phyloP scores from a whole-genome alignment of 305 asterid species.

The Fraxinus baroniana region DNA sequence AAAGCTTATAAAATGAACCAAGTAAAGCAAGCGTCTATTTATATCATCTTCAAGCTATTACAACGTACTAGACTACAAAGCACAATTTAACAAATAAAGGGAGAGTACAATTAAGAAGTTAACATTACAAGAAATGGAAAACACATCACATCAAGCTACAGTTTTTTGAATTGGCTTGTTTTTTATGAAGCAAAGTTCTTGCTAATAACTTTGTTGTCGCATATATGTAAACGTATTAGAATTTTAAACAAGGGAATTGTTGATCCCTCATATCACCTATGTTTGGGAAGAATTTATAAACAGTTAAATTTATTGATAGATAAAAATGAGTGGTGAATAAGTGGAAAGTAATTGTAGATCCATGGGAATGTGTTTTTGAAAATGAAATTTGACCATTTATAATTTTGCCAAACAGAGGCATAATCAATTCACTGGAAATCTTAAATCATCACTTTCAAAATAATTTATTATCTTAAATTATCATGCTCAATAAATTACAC shows the following conservation, averaged over 20 bases:
- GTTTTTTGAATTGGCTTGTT: not conserved
- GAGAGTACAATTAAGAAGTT: not conserved
- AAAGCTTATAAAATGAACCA: not conserved
- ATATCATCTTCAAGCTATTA: conserved; percentile 13
- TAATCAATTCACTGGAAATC: not conserved
- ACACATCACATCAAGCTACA: not conserved
- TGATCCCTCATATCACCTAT: not conserved
- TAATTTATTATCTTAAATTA: conserved; percentile 7
- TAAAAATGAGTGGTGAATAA: not conserved
- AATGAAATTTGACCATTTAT: not conserved
- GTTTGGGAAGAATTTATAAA: not conserved
- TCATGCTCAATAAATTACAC: conserved; percentile 7
- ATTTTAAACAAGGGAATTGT: conserved; percentile 1
- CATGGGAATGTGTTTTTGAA: not conserved
- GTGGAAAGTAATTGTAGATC: no score
- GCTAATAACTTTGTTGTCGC: conserved; percentile 1
- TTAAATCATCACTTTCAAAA: not conserved
- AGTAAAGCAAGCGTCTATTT: not conserved
- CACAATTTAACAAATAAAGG: not conserved
- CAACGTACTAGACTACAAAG: not conserved
- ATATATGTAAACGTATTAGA: not conserved
- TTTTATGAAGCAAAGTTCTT: not conserved
- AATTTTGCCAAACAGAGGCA: not conserved
- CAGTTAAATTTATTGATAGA: not conserved
- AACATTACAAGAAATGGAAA: conserved; percentile 5